phyloP scores from a whole-genome alignment of 176 grass and related monocot genomes.

The Microstegium vimineum region DNA sequence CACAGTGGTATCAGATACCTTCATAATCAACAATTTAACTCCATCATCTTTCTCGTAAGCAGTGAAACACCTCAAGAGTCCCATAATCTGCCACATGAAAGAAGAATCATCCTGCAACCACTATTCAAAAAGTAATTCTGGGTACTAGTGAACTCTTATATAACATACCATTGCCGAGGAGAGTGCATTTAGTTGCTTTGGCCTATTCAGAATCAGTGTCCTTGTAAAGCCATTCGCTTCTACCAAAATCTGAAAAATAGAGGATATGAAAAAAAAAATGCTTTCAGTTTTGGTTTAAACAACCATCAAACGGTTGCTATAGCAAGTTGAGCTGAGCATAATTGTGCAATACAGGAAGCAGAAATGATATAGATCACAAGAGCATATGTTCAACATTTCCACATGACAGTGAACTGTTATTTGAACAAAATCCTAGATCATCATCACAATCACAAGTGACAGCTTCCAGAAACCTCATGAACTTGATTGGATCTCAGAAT shows the following conservation, averaged over 20 bases:
- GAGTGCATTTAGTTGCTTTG: slow-evolving; percentile 80
- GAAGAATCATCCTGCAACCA: neutral
- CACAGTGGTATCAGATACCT: slow-evolving; percentile 35
- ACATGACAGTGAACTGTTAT: neutral
- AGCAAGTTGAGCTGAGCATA: neutral
- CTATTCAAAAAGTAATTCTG: neutral
- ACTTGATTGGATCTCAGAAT: neutral
- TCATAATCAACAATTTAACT: slow-evolving; percentile 83
- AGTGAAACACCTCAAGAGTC: slow-evolving; percentile 58
- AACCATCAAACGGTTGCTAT: neutral
- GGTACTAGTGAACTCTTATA: neutral
- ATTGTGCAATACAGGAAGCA: neutral
- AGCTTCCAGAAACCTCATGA: neutral
- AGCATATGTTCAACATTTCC: neutral
- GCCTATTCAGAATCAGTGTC: slow-evolving; percentile 75
- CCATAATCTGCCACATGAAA: slow-evolving; percentile 55
- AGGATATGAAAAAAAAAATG: neutral
- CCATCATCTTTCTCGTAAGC: slow-evolving; percentile 57
- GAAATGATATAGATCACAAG: neutral
- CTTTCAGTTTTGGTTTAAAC: neutral
- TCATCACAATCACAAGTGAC: neutral
- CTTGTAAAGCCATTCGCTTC: slow-evolving; percentile 74
- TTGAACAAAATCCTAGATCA: neutral
- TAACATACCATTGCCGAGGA: slow-evolving; percentile 68
- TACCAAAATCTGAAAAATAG: slow-evolving; percentile 62